Evolutionary conservation across 2,329 filamentous ascomycete genomes (phyloP).

Genomic region (Neodidymelliopsis sp.): DNA sequence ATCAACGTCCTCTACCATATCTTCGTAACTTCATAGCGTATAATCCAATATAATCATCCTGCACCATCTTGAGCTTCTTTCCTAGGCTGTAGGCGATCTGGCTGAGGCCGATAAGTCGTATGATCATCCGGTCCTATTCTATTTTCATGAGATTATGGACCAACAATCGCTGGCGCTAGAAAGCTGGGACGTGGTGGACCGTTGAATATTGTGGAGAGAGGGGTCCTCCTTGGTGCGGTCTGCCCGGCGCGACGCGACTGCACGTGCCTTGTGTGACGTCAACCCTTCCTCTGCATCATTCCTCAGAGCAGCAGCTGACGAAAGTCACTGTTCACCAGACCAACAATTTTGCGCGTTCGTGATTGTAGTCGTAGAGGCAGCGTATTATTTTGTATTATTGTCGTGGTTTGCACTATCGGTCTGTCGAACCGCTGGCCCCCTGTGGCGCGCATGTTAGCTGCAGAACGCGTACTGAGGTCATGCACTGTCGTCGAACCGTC

Average conservation of each 20-base stretch:
- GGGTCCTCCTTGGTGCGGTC: slow-evolving; percentile 6
- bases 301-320: slow-evolving; percentile 10
- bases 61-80: too few relatives aligned
- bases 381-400: neutral
- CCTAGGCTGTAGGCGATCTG: too few relatives aligned
- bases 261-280: slow-evolving; percentile 10
- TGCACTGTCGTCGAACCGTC: slow-evolving; percentile 9
- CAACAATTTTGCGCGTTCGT: neutral
- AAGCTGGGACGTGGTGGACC: too few relatives aligned
- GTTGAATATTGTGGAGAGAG: slow-evolving; percentile 3
- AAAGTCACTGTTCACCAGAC: neutral
- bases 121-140: too few relatives aligned
- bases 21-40: too few relatives aligned
- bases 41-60: too few relatives aligned
- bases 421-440: slow-evolving; percentile 2
- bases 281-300: slow-evolving; percentile 1
- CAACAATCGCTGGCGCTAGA: too few relatives aligned
- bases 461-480: slow-evolving; percentile 14
- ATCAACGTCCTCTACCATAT: too few relatives aligned
- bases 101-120: too few relatives aligned
- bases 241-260: slow-evolving; percentile 1
- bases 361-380: neutral
- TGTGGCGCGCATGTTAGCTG: slow-evolving; percentile 16
- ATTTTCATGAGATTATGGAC: too few relatives aligned
- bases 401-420: neutral